Evolutionary conservation across 2,329 filamentous ascomycete genomes (phyloP), one percentile per base, ranked within the genome.

Genomic region (Claviceps purpurea): DNA sequence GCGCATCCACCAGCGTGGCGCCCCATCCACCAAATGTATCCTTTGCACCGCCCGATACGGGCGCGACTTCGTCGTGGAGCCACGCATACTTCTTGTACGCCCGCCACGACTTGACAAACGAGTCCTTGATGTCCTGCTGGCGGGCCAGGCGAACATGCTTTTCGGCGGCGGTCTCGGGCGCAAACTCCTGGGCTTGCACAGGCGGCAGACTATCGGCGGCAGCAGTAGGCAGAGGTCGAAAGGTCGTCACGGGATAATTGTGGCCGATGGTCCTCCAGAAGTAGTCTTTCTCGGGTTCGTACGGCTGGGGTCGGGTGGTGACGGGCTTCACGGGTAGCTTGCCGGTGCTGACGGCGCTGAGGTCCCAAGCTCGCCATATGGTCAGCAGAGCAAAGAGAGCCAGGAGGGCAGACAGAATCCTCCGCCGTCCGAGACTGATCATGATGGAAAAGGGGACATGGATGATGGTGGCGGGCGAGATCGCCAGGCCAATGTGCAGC

Each of bases 1-100:
- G 68, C 0, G 73, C 66, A 59, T 84, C 81, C 24, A 84, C 73
- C 49, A 83, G 62, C 0, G 79, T 81, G 2, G 78, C 79, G 0
- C 71, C 78, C 72, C 77, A 80, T 24, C 74, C 73, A 10, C 75
- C 74, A 57, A 78, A 78, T 0, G 65, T 64, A 52, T 75, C 70
- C 53, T 70, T 74, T 18, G 61, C 67, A n/a, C 60, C 59, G 42
- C 74, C 75, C 18, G 68, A 68, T 2, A 79, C 64, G 11, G 76
- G 76, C 26, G 64, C 60, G 8, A 79, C 61, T 61, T 79, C 76
- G 55, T 80, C 76, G 16, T 69, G 64, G 47, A 73, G 61, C 75
- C 76, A 79, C 1, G 77, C 77, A 50, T 72, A 61, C 45, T 68
- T 61, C 54, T 70, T 75, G 61, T 81, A 81, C 30, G 72, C 70